Evolutionary conservation across 192 early-diverging fungal species (phyloP).

Genomic region (Lobosporangium transversale): DNA sequence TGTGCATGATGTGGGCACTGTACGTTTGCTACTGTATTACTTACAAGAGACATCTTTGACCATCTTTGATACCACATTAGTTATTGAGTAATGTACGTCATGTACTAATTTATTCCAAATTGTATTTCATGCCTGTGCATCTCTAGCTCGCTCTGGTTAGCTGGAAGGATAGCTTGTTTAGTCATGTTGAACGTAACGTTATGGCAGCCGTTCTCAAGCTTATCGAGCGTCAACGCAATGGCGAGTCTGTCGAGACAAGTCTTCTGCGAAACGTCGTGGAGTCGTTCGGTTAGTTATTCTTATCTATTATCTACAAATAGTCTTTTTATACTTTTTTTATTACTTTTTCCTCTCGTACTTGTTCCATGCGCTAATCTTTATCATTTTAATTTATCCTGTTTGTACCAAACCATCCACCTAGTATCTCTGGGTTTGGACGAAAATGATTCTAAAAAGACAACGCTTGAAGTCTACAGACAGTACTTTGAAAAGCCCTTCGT

Average conservation of each 20-base stretch:
- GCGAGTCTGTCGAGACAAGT: slow-evolving; percentile 87
- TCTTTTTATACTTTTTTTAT: no score
- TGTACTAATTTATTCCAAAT: no score
- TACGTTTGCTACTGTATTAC: slow-evolving; percentile 57
- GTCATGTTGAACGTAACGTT: slow-evolving; percentile 71
- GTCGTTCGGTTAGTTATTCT: slow-evolving; percentile 77
- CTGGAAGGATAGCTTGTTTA: slow-evolving; percentile 87
- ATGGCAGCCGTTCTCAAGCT: slow-evolving; percentile 83
- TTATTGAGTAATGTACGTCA: no score
- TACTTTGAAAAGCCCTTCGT: slow-evolving; percentile 91
- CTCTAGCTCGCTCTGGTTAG: slow-evolving; percentile 80
- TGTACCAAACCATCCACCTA: no score
- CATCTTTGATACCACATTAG: not conserved
- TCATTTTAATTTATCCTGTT: no score
- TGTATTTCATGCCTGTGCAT: slow-evolving; percentile 4
- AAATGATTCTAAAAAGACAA: slow-evolving; percentile 79
- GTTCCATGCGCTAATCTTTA: no score
- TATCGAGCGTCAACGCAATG: slow-evolving; percentile 85
- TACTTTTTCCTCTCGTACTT: no score
- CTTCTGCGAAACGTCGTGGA: slow-evolving; percentile 91
- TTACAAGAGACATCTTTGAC: no score
- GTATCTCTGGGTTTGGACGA: slow-evolving; percentile 87
- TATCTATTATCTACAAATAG: no score
- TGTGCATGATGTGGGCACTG: slow-evolving; percentile 93
- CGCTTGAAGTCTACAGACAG: slow-evolving; percentile 87